Percentiles rank a stretch among this genome's conserved stretches.
Evolutionary conservation across 257 asterid species (phyloP).

Genomic region (Nicotiana paniculata): DNA sequence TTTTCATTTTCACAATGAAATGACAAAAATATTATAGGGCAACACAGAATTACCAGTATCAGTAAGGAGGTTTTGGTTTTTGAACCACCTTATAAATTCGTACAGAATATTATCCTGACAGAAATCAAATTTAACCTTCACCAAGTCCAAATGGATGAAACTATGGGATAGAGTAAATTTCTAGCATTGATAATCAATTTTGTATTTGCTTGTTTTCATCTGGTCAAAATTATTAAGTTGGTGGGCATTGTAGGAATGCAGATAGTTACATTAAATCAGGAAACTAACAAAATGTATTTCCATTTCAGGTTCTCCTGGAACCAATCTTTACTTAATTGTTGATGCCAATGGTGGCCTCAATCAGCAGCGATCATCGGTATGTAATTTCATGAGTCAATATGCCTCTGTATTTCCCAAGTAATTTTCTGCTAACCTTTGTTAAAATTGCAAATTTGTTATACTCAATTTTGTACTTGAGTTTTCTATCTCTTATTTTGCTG

Average conservation of each 20-base stretch:
- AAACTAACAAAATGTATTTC: not conserved
- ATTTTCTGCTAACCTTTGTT: not conserved
- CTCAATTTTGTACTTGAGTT: not conserved
- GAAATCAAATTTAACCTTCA: not conserved
- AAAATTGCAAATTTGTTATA: not conserved
- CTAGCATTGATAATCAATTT: not conserved
- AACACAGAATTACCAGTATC: not conserved
- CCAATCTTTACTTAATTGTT: constrained; percentile 48
- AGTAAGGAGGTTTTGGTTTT: not conserved
- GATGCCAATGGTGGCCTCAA: constrained; percentile 94
- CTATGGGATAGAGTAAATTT: not conserved
- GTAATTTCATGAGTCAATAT: constrained; percentile 12
- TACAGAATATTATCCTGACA: not conserved
- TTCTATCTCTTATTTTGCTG: not conserved
- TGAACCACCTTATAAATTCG: not conserved
- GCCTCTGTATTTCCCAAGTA: not conserved
- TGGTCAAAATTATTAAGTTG: not conserved
- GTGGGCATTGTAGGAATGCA: not conserved
- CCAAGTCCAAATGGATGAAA: not conserved
- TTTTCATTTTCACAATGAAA: not conserved
- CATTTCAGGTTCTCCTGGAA: constrained; percentile 26
- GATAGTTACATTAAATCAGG: not conserved
- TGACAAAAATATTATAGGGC: not conserved
- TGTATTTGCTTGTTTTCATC: not conserved
- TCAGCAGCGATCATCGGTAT: constrained; percentile 88